Evolutionary conservation across 768 basidiomycete genomes (phyloP).

Genomic region (Mycena crocata): DNA sequence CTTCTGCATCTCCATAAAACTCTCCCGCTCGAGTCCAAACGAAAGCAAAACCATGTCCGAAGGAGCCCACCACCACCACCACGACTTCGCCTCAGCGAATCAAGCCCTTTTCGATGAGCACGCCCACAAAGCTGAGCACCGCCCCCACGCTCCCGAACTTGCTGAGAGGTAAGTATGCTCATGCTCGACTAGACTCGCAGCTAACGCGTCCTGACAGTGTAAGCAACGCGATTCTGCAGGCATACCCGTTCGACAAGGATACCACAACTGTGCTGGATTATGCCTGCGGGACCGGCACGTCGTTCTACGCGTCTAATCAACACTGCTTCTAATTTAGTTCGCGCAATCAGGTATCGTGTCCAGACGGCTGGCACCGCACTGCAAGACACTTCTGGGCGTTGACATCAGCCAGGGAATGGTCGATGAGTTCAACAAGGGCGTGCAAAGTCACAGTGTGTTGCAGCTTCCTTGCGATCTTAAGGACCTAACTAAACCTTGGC

Average conservation of each 20-base stretch:
- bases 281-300: conserved; percentile 37
- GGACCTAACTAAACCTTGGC: background rate
- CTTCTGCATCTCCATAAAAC: too few species aligned
- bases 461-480: background rate
- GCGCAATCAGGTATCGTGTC: conserved; percentile 67
- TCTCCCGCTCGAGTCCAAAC: too few species aligned
- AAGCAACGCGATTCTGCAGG: conserved; percentile 30
- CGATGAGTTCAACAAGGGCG: conserved; percentile 73
- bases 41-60: too few species aligned
- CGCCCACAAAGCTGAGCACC: conserved; percentile 33
- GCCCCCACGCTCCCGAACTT: conserved; percentile 28
- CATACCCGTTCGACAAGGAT: conserved; percentile 33
- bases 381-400: conserved; percentile 75
- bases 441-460: conserved; percentile 58
- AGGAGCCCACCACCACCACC: conserved; percentile 17
- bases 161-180: conserved; percentile 21
- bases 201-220: conserved; percentile 10
- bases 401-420: conserved; percentile 84
- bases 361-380: conserved; percentile 66
- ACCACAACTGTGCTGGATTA: conserved; percentile 34
- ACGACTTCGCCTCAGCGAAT: conserved; percentile 32
- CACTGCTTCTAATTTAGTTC: background rate
- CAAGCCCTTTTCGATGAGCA: conserved; percentile 32
- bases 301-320: background rate
- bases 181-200: too few species aligned